Percentiles rank a stretch among this genome's conserved stretches.
Conservation (phyloP, 169 alveolate genomes). For the Pseudocohnilembus persalinus region DNA sequence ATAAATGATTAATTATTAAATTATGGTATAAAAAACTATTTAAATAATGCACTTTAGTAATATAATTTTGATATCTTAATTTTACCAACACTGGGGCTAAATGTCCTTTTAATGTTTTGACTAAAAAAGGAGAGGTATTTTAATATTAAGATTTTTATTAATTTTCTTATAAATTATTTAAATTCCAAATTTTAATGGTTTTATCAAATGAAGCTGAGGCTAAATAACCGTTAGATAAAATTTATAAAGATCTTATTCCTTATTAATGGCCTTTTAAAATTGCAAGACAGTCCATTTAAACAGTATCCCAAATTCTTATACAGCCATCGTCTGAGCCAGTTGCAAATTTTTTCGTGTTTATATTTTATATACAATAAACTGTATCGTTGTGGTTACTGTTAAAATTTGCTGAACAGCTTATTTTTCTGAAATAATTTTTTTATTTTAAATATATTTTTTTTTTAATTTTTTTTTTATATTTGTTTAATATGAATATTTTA, state of each 20-base stretch:
- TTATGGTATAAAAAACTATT: too few relatives aligned
- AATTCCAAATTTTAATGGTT: background rate
- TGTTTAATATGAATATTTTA: too few relatives aligned
- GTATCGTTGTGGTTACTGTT: background rate
- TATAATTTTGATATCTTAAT: background rate
- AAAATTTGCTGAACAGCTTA: background rate
- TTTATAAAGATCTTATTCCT: background rate
- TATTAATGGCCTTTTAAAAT: background rate
- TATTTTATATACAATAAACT: background rate
- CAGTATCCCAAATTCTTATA: background rate
- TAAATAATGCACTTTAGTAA: background rate
- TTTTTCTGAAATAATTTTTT: background rate
- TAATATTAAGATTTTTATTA: background rate
- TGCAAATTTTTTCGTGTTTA: background rate
- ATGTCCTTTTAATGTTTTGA: background rate
- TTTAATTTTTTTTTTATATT: too few relatives aligned
- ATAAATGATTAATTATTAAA: too few relatives aligned
- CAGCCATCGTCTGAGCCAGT: background rate
- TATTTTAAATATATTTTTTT: too few relatives aligned
- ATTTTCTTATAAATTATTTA: too few relatives aligned
- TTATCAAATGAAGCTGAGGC: background rate
- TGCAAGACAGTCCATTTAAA: background rate
- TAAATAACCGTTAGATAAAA: background rate
- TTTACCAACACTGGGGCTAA: background rate
- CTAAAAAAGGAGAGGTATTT: background rate